Evolutionary conservation across 306 rosid genomes (phyloP).

Genomic region (Hippophae tibetana): DNA sequence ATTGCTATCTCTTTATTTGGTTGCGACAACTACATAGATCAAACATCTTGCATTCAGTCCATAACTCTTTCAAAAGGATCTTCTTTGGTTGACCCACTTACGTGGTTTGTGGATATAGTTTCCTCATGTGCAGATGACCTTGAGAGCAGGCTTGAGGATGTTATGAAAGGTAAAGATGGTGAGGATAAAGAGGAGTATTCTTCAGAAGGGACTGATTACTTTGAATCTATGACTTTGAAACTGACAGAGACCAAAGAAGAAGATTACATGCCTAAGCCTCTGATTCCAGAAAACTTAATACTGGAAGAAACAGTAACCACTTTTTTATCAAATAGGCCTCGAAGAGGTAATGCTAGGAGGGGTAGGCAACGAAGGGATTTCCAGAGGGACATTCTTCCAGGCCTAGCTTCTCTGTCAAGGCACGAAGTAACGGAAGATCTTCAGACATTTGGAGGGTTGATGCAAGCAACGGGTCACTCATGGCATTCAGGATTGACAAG

Average conservation of each 20-base stretch:
- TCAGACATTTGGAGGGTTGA: constrained; percentile 89
- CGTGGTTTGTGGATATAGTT: constrained; percentile 72
- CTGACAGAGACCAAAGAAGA: constrained; percentile 58
- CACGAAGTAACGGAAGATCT: constrained; percentile 96
- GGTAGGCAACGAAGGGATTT: constrained; percentile 95
- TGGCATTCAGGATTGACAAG: constrained; percentile 81
- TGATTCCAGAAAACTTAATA: constrained; percentile 61
- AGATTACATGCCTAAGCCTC: constrained; percentile 88
- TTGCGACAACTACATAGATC: constrained; percentile 21
- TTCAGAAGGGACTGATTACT: constrained; percentile 50
- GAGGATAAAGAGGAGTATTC: constrained; percentile 28
- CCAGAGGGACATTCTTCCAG: constrained; percentile 96
- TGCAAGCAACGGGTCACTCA: constrained; percentile 75
- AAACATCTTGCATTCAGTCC: constrained; percentile 23
- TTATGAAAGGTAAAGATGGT: constrained; percentile 20
- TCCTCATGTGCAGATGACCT: constrained; percentile 39
- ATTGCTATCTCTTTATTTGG: constrained; percentile 49
- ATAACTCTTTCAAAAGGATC: constrained; percentile 24
- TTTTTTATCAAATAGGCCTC: constrained; percentile 39
- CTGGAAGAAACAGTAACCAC: constrained; percentile 55
- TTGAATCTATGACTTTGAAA: constrained; percentile 72
- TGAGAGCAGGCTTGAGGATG: constrained; percentile 26
- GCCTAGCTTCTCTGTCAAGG: constrained; percentile 76
- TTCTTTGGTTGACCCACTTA: constrained; percentile 36
- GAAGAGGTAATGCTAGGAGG: constrained; percentile 79